These are phyloP conservation scores for Penicillium crustosum DNA, from an alignment of 2,329 filamentous ascomycete genomes.

Conservation along the genomic window DNA sequence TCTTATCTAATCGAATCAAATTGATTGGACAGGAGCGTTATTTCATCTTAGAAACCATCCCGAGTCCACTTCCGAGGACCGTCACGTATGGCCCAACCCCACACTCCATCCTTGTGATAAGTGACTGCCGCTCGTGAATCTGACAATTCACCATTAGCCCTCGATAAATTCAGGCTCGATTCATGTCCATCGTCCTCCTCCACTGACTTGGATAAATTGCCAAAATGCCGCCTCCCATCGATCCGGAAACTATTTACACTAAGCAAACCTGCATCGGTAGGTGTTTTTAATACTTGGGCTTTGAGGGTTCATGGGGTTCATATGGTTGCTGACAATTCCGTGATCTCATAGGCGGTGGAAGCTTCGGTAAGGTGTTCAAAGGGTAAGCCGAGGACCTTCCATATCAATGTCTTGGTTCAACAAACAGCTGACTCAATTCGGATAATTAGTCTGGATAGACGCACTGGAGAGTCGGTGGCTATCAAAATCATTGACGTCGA, in stretches of 20 bases:
- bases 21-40: not conserved
- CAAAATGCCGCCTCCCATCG: slow-evolving; percentile 58
- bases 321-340: not conserved
- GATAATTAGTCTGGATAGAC: slow-evolving; percentile 75
- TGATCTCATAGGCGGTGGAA: slow-evolving; percentile 71
- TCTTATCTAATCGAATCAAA: not conserved
- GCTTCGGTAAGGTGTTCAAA: slow-evolving; percentile 98
- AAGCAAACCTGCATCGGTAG: slow-evolving; percentile 86
- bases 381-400: slow-evolving; percentile 58
- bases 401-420: not conserved
- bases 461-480: slow-evolving; percentile 87
- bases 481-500: slow-evolving; percentile 99
- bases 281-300: slow-evolving; percentile 25
- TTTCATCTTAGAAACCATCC: not conserved
- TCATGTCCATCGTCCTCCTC: not conserved
- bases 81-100: not conserved
- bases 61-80: not conserved
- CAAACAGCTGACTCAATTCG: slow-evolving; percentile 7
- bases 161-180: not conserved
- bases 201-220: slow-evolving; percentile 6
- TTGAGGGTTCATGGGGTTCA: not conserved
- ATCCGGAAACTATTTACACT: slow-evolving; percentile 89
- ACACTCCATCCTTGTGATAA: not conserved
- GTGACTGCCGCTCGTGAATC: not conserved
- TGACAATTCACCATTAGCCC: not conserved